phyloP scores from a whole-genome alignment of 805 yeast genomes.

The Saccharomycopsis schoenii region DNA sequence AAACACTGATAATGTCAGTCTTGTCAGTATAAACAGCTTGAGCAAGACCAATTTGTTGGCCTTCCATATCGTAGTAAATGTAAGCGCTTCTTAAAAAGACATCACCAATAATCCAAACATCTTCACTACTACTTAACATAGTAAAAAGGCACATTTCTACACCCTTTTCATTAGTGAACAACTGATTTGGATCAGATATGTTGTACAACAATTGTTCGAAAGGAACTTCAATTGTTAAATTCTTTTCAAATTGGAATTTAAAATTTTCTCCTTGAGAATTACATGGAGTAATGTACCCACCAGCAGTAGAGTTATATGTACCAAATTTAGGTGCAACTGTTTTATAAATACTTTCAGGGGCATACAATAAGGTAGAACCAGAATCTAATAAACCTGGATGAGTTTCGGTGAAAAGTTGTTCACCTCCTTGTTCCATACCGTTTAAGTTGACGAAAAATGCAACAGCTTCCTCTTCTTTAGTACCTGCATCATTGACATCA shows the following conservation, averaged over 20 bases:
- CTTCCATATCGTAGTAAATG: conserved; percentile 44
- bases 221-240: conserved; percentile 24
- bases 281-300: conserved; percentile 18
- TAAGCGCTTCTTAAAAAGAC: conserved; percentile 43
- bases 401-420: conserved; percentile 20
- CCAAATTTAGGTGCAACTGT: conserved; percentile 25
- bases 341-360: conserved; percentile 29
- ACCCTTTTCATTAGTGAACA: conserved; percentile 31
- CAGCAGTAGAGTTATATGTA: conserved; percentile 25
- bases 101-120: conserved; percentile 42
- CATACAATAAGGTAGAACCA: conserved; percentile 35
- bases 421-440: conserved; percentile 34
- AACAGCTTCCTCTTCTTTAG: conserved; percentile 42
- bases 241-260: conserved; percentile 36
- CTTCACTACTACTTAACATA: conserved; percentile 27
- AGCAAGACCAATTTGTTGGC: conserved; percentile 34
- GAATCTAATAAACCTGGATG: conserved; percentile 35
- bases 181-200: conserved; percentile 30
- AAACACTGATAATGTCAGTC: conserved; percentile 34
- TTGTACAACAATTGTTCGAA: conserved; percentile 19
- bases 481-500: conserved; percentile 36
- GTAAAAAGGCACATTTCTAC: conserved; percentile 37
- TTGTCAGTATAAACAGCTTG: conserved; percentile 31
- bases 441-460: conserved; percentile 32
- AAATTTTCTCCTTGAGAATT: conserved; percentile 30